Evolutionary conservation across 2,329 filamentous ascomycete species (phyloP).

Genomic region (Phialemoniopsis sp.): DNA sequence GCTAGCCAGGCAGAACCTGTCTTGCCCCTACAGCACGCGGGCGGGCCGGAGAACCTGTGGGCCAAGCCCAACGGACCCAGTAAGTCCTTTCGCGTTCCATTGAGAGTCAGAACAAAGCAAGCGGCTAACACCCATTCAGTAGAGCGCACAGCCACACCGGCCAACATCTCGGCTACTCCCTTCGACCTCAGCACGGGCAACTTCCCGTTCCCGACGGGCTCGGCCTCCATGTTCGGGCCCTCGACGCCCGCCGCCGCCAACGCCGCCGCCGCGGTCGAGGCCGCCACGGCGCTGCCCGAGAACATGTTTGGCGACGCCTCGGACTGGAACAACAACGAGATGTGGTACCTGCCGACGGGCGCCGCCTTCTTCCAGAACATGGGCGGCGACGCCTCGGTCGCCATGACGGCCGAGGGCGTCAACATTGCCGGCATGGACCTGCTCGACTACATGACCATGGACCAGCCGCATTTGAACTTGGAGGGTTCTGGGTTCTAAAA

Average conservation of each 20-base stretch:
- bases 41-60: background rate
- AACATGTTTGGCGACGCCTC: slow-evolving; percentile 38
- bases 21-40: too few species aligned
- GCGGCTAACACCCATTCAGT: too few species aligned
- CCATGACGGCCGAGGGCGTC: slow-evolving; percentile 64
- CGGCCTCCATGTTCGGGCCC: slow-evolving; percentile 42
- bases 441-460: slow-evolving; percentile 66
- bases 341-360: slow-evolving; percentile 65
- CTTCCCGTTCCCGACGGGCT: slow-evolving; percentile 48
- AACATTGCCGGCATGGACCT: slow-evolving; percentile 64
- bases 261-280: slow-evolving; percentile 1
- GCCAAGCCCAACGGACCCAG: slow-evolving; percentile 10
- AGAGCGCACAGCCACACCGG: slow-evolving; percentile 37
- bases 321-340: slow-evolving; percentile 55
- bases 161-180: slow-evolving; percentile 59
- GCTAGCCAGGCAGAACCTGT: slow-evolving; percentile 19
- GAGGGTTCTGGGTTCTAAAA: slow-evolving; percentile 1
- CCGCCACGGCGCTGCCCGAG: slow-evolving; percentile 12
- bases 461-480: slow-evolving; percentile 20
- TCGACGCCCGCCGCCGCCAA: slow-evolving; percentile 38
- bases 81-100: background rate
- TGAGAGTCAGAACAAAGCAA: slow-evolving; percentile 5
- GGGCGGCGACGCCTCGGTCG: slow-evolving; percentile 50
- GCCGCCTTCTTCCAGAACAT: slow-evolving; percentile 63
- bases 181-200: slow-evolving; percentile 52